phyloP scores from a whole-genome alignment of 202 grass and related monocot genomes.

The Setaria viridis region DNA sequence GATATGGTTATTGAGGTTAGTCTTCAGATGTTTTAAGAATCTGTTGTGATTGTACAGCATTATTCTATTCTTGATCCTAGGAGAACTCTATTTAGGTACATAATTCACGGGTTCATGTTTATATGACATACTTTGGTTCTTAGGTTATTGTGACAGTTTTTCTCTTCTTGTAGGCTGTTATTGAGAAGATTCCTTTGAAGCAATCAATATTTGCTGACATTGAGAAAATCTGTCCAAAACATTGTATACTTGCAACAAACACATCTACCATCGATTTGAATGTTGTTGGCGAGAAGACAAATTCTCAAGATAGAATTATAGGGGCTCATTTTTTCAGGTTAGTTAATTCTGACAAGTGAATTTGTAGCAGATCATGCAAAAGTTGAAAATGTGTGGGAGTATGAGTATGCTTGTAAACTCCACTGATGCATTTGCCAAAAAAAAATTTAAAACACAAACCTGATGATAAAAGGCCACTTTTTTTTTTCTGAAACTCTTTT shows the following conservation, averaged over 20 bases:
- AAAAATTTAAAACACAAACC: not conserved
- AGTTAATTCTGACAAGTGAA: slow-evolving; percentile 22
- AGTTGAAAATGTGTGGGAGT: not conserved
- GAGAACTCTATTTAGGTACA: slow-evolving; percentile 14
- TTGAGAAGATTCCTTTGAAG: slow-evolving; percentile 97
- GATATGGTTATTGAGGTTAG: slow-evolving; percentile 99
- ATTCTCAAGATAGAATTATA: slow-evolving; percentile 87
- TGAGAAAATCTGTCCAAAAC: slow-evolving; percentile 74
- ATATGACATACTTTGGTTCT: slow-evolving; percentile 25
- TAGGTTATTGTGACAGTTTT: slow-evolving; percentile 29
- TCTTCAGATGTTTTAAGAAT: slow-evolving; percentile 15
- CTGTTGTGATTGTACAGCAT: not conserved
- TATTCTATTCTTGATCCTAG: not conserved
- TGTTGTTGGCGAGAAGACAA: slow-evolving; percentile 84
- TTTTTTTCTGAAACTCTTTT: not conserved
- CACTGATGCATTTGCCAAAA: not conserved
- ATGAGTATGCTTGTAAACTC: slow-evolving; percentile 4
- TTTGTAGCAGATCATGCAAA: not conserved
- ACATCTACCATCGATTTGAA: slow-evolving; percentile 98
- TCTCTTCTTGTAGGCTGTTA: slow-evolving; percentile 75
- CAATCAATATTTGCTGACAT: slow-evolving; percentile 98
- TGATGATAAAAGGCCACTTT: not conserved
- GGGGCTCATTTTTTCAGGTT: slow-evolving; percentile 99
- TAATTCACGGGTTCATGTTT: slow-evolving; percentile 13
- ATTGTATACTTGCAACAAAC: slow-evolving; percentile 97